Conservation (phyloP, 2,329 filamentous ascomycete species). For the Tolypocladium album region DNA sequence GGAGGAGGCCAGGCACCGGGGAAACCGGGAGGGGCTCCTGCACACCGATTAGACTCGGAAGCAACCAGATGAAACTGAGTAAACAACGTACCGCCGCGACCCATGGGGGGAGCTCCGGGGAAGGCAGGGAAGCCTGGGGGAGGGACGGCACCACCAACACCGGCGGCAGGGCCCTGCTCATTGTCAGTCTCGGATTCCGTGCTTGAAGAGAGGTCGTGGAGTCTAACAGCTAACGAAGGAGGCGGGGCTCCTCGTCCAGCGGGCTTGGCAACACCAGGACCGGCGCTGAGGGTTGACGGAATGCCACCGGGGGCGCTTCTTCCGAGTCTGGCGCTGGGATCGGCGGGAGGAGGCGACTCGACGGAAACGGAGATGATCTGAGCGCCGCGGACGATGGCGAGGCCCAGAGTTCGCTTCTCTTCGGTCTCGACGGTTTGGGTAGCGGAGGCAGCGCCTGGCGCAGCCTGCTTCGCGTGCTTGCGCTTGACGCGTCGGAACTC, state of each 20-base stretch:
- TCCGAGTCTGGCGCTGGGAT: constrained; percentile 82
- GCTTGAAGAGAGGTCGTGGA: background rate
- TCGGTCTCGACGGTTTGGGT: constrained; percentile 73
- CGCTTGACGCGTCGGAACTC: constrained; percentile 89
- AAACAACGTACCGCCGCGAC: constrained; percentile 41
- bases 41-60: constrained; percentile 19
- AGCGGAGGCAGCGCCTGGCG: constrained; percentile 46
- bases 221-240: constrained; percentile 59
- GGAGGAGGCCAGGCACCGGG: constrained; percentile 21
- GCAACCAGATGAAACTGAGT: constrained; percentile 1
- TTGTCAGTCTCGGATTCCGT: constrained; percentile 8
- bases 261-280: constrained; percentile 82
- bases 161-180: constrained; percentile 64
- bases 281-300: constrained; percentile 63
- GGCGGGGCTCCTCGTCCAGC: constrained; percentile 75
- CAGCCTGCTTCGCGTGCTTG: constrained; percentile 63
- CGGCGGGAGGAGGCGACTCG: constrained; percentile 88
- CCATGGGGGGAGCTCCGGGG: constrained; percentile 37
- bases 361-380: constrained; percentile 92
- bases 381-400: constrained; percentile 89
- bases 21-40: constrained; percentile 39
- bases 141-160: constrained; percentile 64
- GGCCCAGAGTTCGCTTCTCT: constrained; percentile 93
- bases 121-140: constrained; percentile 48
- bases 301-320: constrained; percentile 59